Conservation (phyloP, 768 basidiomycete species). For the Lyophyllum decastes region DNA sequence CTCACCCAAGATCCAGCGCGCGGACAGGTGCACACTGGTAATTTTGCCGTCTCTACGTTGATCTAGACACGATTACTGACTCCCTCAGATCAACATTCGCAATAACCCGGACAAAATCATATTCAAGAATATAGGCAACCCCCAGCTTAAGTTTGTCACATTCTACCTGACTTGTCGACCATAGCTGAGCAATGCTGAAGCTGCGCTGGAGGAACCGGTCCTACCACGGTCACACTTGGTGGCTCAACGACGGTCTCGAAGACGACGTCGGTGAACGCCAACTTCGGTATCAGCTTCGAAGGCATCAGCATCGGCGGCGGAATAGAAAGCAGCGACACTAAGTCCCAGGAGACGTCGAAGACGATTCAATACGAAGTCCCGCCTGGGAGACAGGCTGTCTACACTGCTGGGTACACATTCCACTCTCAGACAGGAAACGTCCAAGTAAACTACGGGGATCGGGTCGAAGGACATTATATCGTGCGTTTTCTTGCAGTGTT, state of each 20-base stretch:
- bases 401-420: conserved; percentile 8
- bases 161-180: not conserved
- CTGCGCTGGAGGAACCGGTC: conserved; percentile 12
- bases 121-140: conserved; percentile 9
- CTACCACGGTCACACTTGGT: conserved; percentile 8
- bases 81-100: conserved; percentile 5
- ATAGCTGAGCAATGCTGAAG: not conserved
- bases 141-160: conserved; percentile 13
- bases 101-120: conserved; percentile 13
- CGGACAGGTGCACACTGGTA: conserved; percentile 16
- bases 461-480: conserved; percentile 11
- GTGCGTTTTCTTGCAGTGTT: not conserved
- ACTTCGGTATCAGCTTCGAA: conserved; percentile 8
- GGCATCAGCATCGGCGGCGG: conserved; percentile 14
- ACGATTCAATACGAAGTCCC: conserved; percentile 6
- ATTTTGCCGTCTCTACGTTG: not conserved
- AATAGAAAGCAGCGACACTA: conserved; percentile 1
- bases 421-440: conserved; percentile 14
- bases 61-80: not conserved
- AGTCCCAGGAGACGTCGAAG: not conserved
- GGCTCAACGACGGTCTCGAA: conserved; percentile 7
- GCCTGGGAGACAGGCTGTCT: conserved; percentile 14
- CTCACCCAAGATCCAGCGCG: conserved; percentile 9
- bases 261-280: conserved; percentile 6
- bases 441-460: conserved; percentile 13